phyloP scores from a whole-genome alignment of 306 rosid species.

The barrel medic (Medicago truncatula) region DNA sequence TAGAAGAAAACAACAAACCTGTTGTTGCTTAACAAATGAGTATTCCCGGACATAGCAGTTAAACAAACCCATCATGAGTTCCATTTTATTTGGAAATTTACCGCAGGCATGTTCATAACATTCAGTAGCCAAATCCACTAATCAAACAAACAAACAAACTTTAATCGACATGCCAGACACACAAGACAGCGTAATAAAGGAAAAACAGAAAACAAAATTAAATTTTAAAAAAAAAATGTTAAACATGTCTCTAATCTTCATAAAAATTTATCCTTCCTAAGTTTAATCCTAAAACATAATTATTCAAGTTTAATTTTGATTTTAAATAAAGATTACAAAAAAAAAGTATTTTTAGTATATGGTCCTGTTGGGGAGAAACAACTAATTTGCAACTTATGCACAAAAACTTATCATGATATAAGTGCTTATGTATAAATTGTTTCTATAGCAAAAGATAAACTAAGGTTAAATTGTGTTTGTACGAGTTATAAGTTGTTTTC shows the following conservation, averaged over 20 bases:
- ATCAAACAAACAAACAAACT: conserved; percentile 36
- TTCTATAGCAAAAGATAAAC: no score
- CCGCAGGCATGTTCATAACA: conserved; percentile 93
- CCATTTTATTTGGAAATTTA: conserved; percentile 76
- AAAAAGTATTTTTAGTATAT: not conserved
- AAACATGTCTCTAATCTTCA: not conserved
- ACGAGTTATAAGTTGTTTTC: no score
- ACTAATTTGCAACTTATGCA: no score
- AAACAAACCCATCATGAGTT: conserved; percentile 89
- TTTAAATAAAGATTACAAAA: not conserved
- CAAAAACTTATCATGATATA: no score
- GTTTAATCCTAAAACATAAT: not conserved
- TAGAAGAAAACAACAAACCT: conserved; percentile 56
- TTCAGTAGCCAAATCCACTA: conserved; percentile 92
- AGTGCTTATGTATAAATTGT: no score
- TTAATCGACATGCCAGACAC: conserved; percentile 20
- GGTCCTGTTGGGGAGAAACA: no score
- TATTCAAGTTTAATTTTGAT: not conserved
- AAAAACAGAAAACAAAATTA: not conserved
- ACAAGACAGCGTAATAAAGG: not conserved
- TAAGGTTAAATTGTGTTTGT: no score
- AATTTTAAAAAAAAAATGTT: no score
- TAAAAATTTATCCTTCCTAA: not conserved
- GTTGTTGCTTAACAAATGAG: conserved; percentile 97
- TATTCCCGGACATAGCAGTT: conserved; percentile 96